Evolutionary conservation across 345 rosid genomes (phyloP), one percentile per base, ranked within the genome.

Genomic region (Boechera retrofracta): DNA sequence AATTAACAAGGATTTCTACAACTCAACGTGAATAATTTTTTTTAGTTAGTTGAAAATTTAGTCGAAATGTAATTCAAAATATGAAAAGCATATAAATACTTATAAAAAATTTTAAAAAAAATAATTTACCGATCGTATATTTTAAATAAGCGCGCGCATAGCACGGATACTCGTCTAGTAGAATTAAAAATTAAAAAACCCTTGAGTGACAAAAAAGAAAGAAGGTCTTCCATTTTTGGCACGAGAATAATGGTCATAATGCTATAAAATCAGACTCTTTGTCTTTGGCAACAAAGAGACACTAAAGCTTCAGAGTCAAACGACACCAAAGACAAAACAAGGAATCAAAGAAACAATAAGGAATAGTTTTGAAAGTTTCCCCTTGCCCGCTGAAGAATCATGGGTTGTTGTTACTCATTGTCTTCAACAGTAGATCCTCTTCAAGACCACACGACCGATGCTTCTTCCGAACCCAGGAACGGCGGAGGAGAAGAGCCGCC

Each of bases 401-500:
- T 91, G 97, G 97, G 97, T 52, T 91, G 97, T 76, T 89, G 94
- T 65, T 77, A 18, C 68, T 91, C 97, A 49, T 86, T 82, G 29
- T 72, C 81, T 53, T 47, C 79, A 57, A 39, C 77, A 28, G 80
- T 72, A 71, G 81, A 79, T 56, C 80, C 62, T 52, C 81, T 33
- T 66, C 54, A 55, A 28, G 54, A 44, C 7, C 4, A n/a, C 7
- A 18, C 33, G 39, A 35, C 52, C 24, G 69, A 16, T 45, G 26
- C 21, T 7, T n/a, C 28, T 7, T 29, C 53, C 9, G 69, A 64
- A 9, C 39, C 69, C 6, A 45, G 7, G 15, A 64, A 7, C 13
- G 24, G 4, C 2, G 18, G 41, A 26, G 74, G 53, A 65, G 77
- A 42, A 45, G 74, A 71, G 54, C 80, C 84, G 9, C 64, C 87